Conservation (phyloP, 2,329 filamentous ascomycete genomes). For the Balansia obtecta region DNA sequence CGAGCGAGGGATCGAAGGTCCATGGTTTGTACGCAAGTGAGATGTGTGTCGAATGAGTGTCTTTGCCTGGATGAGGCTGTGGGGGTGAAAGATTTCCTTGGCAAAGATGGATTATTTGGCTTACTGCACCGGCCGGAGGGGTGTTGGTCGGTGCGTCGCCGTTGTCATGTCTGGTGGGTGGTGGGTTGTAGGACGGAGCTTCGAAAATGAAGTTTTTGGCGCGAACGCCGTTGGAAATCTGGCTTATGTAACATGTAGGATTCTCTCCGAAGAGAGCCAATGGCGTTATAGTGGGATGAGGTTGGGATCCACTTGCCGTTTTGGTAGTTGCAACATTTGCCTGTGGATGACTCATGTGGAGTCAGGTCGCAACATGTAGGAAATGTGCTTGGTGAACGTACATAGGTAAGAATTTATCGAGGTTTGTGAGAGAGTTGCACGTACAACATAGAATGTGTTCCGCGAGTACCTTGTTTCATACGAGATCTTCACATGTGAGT, state of each 20-base stretch:
- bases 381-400: no score
- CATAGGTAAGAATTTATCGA: no score
- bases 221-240: background rate
- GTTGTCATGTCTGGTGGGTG: background rate
- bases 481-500: no score
- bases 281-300: background rate
- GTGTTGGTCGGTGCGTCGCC: background rate
- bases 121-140: background rate
- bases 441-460: no score
- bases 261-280: background rate
- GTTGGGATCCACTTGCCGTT: background rate
- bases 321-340: background rate
- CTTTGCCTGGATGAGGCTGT: background rate
- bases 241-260: background rate
- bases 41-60: background rate
- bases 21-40: constrained; percentile 16
- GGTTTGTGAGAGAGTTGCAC: no score
- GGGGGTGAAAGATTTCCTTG: background rate
- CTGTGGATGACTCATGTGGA: no score
- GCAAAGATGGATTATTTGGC: background rate
- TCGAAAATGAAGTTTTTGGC: constrained; percentile 1
- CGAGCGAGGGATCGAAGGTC: constrained; percentile 22
- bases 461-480: no score
- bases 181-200: background rate
- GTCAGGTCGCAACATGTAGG: no score